Conservation (phyloP, 495 filamentous ascomycete genomes). For the Neurospora sp. region DNA sequence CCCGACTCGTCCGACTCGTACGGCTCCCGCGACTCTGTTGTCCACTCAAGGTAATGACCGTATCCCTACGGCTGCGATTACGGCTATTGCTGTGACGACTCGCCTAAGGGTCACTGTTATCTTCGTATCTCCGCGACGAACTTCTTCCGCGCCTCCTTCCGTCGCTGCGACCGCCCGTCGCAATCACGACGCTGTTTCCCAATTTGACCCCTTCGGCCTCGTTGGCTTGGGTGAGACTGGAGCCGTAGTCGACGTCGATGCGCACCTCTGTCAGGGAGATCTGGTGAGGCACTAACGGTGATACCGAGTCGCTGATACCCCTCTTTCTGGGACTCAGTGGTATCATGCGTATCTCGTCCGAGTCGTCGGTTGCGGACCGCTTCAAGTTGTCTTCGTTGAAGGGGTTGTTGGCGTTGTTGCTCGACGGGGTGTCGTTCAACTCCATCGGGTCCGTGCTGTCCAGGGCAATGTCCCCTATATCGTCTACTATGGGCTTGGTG, state of each 20-base stretch:
- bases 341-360: not conserved
- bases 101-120: conserved; percentile 1
- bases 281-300: not conserved
- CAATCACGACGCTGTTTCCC: conserved; percentile 14
- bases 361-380: not conserved
- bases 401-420: conserved; percentile 4
- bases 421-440: not conserved
- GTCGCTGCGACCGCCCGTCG: not conserved
- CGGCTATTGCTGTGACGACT: not conserved
- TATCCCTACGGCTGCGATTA: not conserved
- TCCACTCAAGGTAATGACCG: not conserved
- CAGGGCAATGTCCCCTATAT: conserved; percentile 12
- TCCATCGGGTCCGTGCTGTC: not conserved
- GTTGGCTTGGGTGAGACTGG: conserved; percentile 8
- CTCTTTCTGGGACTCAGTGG: not conserved
- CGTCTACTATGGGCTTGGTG: conserved; percentile 15
- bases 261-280: conserved; percentile 10
- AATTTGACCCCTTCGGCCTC: conserved; percentile 4
- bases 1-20: not conserved
- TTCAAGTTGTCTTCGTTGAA: conserved; percentile 4
- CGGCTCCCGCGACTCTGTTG: not conserved
- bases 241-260: conserved; percentile 14
- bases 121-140: conserved; percentile 2
- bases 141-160: not conserved
- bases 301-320: not conserved